Evolutionary conservation across 192 early-diverging fungal species (phyloP), one percentile per base, ranked within the genome.

Genomic region (Obelidium mucronatum): DNA sequence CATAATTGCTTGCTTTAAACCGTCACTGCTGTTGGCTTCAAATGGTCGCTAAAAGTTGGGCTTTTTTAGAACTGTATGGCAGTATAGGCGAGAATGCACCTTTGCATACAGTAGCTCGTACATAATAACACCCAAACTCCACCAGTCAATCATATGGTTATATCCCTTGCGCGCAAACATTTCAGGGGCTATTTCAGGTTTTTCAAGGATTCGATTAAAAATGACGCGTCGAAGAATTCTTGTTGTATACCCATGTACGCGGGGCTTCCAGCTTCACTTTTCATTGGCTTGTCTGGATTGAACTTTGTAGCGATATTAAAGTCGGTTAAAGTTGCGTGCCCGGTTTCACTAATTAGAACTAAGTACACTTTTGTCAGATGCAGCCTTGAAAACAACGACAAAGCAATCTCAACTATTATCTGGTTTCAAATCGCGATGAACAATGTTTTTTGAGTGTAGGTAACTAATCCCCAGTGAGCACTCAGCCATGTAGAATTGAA

Each of bases 191-290:
- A 26, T 75, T 8, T 28, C n/a, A 8, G 34, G 17, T 24, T 6
- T 48, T 15, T 1, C 53, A 28, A 31, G 37, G 24, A 53, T 55
- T n/a, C 4, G 37, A 4, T 22, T 74, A 13, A 17, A 71, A 13
- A 51, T 13, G 19, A 55, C 4, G 54, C 26, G 30, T 24, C 5
- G 15, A 30, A 28, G 24, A n/a, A 31, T 37, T 24, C 68, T 34
- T 60, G n/a, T n/a, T n/a, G n/a, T n/a, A n/a, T n/a, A 77, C 75
- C 92, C 93, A 96, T 95, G 73, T 96, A 96, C 39, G 91, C 89
- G 40, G 89, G 87, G 65, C 69, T 83, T 26, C 86, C 86, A 4
- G 85, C 86, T 0, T 85, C 81, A 22, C 80, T 75, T 15, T 62
- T 82, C 13, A 87, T 64, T 24, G 78, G 82, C 70, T 77, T 74